A percentile compares a stretch with the other conserved stretches of the same genome.
Conservation (phyloP, 2,329 filamentous ascomycete species). For the Cordyceps cateniannulata region DNA sequence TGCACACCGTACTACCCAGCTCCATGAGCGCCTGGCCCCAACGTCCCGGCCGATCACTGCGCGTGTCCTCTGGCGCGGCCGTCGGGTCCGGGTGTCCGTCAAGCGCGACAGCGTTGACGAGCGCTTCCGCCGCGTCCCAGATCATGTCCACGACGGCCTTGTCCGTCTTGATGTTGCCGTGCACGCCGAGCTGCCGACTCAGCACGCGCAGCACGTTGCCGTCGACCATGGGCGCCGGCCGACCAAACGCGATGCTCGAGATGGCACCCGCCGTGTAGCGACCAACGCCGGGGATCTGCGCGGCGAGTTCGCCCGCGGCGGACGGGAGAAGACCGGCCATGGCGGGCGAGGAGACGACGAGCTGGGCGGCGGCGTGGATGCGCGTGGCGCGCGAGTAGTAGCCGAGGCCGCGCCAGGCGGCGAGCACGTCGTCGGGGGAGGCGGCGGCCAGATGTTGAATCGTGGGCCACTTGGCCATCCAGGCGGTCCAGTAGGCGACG, state of each 20-base stretch:
- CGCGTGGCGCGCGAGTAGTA: constrained; percentile 60
- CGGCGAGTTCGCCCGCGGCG: constrained; percentile 37
- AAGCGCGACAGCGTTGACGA: constrained; percentile 45
- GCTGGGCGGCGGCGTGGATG: constrained; percentile 49
- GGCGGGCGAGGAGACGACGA: constrained; percentile 36
- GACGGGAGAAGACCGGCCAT: constrained; percentile 45
- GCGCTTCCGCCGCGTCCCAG: constrained; percentile 51
- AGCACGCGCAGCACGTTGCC: constrained; percentile 57
- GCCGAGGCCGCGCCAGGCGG: constrained; percentile 54
- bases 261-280: constrained; percentile 58
- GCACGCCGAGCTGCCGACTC: constrained; percentile 52
- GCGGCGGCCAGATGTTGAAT: constrained; percentile 50
- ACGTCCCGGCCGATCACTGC: constrained; percentile 47
- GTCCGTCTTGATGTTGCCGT: constrained; percentile 47
- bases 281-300: constrained; percentile 52
- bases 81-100: constrained; percentile 16
- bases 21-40: constrained; percentile 64
- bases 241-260: constrained; percentile 55
- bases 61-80: constrained; percentile 19
- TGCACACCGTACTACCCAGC: constrained; percentile 56
- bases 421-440: constrained; percentile 47
- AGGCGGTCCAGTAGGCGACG: constrained; percentile 56
- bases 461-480: constrained; percentile 56
- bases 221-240: constrained; percentile 54
- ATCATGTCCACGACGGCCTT: constrained; percentile 47